These are phyloP conservation scores for Diutina mesorugosa DNA, from an alignment of 1,139 yeast genomes.

Conservation along the genomic window DNA sequence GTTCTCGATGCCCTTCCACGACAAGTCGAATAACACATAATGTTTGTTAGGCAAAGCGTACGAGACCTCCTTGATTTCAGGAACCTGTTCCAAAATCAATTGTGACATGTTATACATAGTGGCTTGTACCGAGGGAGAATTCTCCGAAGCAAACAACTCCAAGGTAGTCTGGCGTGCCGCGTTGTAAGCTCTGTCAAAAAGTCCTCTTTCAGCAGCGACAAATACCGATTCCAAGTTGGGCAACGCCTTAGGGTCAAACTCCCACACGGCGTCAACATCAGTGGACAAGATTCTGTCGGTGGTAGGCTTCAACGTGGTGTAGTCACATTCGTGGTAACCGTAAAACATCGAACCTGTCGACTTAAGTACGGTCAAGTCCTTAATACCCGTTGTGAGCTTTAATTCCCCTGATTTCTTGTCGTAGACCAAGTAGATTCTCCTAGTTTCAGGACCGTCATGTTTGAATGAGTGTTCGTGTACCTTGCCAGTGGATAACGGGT, in stretches of 20 bases:
- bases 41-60: conserved; percentile 85
- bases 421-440: conserved; percentile 45
- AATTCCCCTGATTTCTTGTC: conserved; percentile 34
- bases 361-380: conserved; percentile 77
- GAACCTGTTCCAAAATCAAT: conserved; percentile 47
- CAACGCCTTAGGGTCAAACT: conserved; percentile 33
- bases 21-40: conserved; percentile 64
- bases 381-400: conserved; percentile 51
- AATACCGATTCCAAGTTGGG: conserved; percentile 37
- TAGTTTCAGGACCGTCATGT: conserved; percentile 75
- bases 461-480: conserved; percentile 73
- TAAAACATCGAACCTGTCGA: conserved; percentile 92
- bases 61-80: conserved; percentile 48
- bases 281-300: conserved; percentile 79
- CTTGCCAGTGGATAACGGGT: conserved; percentile 32
- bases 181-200: conserved; percentile 49
- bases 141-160: conserved; percentile 68
- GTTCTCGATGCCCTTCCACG: conserved; percentile 74
- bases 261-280: conserved; percentile 71
- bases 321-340: conserved; percentile 77
- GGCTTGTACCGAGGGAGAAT: conserved; percentile 87
- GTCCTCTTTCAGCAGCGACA: conserved; percentile 44
- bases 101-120: conserved; percentile 89
- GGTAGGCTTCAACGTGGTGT: conserved; percentile 76
- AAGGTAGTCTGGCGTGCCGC: conserved; percentile 58